Evolutionary conservation across 2,329 filamentous ascomycete species (phyloP).

Genomic region (Tolypocladium paradoxum): DNA sequence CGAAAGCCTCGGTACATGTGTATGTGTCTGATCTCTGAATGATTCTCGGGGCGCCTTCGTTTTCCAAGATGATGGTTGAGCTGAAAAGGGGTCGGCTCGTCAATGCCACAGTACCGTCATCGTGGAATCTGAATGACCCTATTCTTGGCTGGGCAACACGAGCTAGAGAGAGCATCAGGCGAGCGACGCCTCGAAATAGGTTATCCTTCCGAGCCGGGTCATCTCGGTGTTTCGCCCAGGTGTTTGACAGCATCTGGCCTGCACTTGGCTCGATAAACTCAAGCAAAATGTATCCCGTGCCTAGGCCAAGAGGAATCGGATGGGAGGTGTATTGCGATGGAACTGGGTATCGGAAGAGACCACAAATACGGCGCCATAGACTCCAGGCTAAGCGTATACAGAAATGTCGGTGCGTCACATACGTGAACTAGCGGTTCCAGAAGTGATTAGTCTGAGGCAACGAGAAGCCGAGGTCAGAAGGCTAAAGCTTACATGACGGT

Average conservation of each 20-base stretch:
- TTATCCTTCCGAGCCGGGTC: constrained; percentile 7
- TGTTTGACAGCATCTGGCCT: constrained; percentile 18
- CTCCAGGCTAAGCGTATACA: background rate
- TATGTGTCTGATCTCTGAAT: constrained; percentile 20
- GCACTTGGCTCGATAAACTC: constrained; percentile 13
- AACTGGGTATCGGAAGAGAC: background rate
- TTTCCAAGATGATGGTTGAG: constrained; percentile 19
- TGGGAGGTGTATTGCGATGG: background rate
- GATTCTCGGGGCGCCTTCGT: constrained; percentile 17
- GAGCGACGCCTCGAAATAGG: constrained; percentile 17
- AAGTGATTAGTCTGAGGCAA: too few species aligned
- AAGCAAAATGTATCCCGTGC: constrained; percentile 15
- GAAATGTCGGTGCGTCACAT: too few species aligned
- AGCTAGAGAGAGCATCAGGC: constrained; percentile 15
- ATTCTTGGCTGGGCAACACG: constrained; percentile 17
- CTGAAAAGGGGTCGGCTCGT: constrained; percentile 19
- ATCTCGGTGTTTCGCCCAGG: constrained; percentile 9
- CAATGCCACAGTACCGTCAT: constrained; percentile 18
- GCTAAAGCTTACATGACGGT: background rate
- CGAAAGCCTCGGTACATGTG: constrained; percentile 14
- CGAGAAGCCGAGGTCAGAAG: background rate
- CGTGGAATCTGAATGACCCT: constrained; percentile 16
- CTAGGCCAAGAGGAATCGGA: constrained; percentile 1
- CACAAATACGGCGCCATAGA: background rate
- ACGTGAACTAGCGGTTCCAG: too few species aligned